These are phyloP conservation scores for Aspergillus felis DNA, from an alignment of 2,329 filamentous ascomycete species.

Conservation along the genomic window DNA sequence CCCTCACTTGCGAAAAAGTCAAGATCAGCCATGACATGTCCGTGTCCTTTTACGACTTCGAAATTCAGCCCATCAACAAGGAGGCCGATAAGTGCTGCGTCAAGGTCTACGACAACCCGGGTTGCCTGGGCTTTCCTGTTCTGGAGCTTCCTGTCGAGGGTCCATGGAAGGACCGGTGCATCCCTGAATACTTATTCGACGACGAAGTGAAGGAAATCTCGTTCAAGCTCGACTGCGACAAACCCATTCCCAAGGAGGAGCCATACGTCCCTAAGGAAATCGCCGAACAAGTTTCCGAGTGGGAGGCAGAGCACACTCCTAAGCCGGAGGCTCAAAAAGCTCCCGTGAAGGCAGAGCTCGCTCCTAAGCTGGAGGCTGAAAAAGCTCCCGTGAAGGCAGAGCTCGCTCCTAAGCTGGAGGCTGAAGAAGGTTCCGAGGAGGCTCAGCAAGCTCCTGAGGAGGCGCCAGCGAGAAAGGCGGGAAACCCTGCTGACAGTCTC, in stretches of 20 bases:
- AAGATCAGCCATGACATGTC: conserved; percentile 12
- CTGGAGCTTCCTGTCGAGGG: conserved; percentile 9
- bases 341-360: not conserved
- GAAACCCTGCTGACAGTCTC: not conserved
- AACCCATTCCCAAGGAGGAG: not conserved
- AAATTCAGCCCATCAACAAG: conserved; percentile 7
- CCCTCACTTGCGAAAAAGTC: conserved; percentile 9
- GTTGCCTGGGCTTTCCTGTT: conserved; percentile 11
- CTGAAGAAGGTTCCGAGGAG: not conserved
- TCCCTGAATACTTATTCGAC: conserved; percentile 7
- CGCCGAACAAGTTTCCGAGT: not conserved
- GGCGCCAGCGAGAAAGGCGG: not conserved
- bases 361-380: not conserved
- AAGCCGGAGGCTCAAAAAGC: not conserved
- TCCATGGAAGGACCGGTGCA: conserved; percentile 3
- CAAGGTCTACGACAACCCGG: conserved; percentile 10
- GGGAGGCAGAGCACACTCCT: not conserved
- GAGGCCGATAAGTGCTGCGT: conserved; percentile 9
- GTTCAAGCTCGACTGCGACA: conserved; percentile 9
- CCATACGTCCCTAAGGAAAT: not conserved
- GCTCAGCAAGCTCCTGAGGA: not conserved
- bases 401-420: not conserved
- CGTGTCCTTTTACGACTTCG: conserved; percentile 15
- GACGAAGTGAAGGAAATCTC: conserved; percentile 3
- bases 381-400: not conserved